Evolutionary conservation across 495 filamentous ascomycete species (phyloP).

Genomic region (Aspergillus funiculosus): DNA sequence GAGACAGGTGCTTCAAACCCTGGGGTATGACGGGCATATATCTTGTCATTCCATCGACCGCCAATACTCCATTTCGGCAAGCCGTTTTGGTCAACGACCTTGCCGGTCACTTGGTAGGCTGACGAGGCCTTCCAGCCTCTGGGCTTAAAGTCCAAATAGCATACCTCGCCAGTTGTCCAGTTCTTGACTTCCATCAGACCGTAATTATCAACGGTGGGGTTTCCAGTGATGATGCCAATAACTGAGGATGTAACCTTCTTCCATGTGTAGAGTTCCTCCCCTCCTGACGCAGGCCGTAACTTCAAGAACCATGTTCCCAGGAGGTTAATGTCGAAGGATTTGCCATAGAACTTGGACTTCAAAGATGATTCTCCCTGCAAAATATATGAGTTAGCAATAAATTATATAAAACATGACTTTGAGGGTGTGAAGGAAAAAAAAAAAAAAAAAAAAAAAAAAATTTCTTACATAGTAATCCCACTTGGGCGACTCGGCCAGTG

Average conservation of each 20-base stretch:
- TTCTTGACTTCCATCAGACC: slow-evolving; percentile 97
- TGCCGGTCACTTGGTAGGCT: slow-evolving; percentile 80
- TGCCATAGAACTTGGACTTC: slow-evolving; percentile 95
- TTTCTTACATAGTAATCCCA: slow-evolving; percentile 84
- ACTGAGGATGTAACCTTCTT: slow-evolving; percentile 99
- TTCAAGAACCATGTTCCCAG: slow-evolving; percentile 96
- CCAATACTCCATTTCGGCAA: slow-evolving; percentile 81
- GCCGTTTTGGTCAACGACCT: slow-evolving; percentile 68
- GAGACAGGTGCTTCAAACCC: slow-evolving; percentile 77
- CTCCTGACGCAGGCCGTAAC: slow-evolving; percentile 69
- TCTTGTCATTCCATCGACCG: slow-evolving; percentile 94
- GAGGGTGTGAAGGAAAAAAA: not conserved
- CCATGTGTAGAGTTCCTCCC: slow-evolving; percentile 94
- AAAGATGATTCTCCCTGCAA: slow-evolving; percentile 81
- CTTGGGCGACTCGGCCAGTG: slow-evolving; percentile 83
- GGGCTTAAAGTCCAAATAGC: slow-evolving; percentile 88
- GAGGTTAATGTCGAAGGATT: slow-evolving; percentile 93
- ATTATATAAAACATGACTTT: not conserved
- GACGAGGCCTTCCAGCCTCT: slow-evolving; percentile 91
- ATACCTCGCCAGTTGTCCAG: slow-evolving; percentile 86
- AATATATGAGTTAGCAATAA: slow-evolving; percentile 1
- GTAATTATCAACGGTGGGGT: slow-evolving; percentile 96
- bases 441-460: not conserved
- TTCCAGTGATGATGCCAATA: slow-evolving; percentile 94
- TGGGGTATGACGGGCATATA: slow-evolving; percentile 88